These are phyloP conservation scores for Nitzschia palea DNA, from an alignment of 108 stramenopile genomes.

Conservation along the genomic window DNA sequence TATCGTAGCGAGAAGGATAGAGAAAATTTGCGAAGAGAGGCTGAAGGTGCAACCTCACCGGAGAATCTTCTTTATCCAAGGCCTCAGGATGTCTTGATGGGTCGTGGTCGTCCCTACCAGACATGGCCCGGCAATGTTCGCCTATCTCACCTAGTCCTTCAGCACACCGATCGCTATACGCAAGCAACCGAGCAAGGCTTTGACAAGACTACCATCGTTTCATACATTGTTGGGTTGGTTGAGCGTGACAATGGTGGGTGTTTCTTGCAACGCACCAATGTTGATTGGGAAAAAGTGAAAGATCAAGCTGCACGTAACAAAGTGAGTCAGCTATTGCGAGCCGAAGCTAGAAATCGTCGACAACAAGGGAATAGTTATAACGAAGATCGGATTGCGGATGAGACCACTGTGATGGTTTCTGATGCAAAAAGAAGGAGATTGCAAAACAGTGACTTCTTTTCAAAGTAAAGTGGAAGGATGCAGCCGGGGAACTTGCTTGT, in stretches of 20 bases:
- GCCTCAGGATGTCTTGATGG: background rate
- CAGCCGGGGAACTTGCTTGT: too few relatives aligned
- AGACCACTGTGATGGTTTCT: too few relatives aligned
- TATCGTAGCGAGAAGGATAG: background rate
- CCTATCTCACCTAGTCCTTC: background rate
- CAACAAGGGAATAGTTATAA: too few relatives aligned
- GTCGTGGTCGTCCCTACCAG: slow-evolving; percentile 11
- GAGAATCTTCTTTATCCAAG: background rate
- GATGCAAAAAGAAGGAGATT: too few relatives aligned
- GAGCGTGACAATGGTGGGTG: background rate
- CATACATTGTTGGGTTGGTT: background rate
- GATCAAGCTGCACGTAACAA: slow-evolving; percentile 15
- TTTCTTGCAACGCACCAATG: slow-evolving; percentile 5
- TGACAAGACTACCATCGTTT: background rate
- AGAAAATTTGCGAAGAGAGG: background rate
- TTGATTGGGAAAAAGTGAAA: slow-evolving; percentile 11
- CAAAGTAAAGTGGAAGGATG: too few relatives aligned
- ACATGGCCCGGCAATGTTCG: background rate
- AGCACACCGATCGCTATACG: background rate
- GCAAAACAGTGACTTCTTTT: too few relatives aligned
- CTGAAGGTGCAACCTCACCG: background rate
- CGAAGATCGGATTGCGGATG: too few relatives aligned
- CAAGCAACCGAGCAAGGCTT: background rate
- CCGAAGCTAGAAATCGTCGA: background rate
- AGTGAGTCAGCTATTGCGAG: slow-evolving; percentile 16